These are phyloP conservation scores for Liquidambar formosana DNA, from an alignment of 164 flowering plant genomes.

Conservation along the genomic window DNA sequence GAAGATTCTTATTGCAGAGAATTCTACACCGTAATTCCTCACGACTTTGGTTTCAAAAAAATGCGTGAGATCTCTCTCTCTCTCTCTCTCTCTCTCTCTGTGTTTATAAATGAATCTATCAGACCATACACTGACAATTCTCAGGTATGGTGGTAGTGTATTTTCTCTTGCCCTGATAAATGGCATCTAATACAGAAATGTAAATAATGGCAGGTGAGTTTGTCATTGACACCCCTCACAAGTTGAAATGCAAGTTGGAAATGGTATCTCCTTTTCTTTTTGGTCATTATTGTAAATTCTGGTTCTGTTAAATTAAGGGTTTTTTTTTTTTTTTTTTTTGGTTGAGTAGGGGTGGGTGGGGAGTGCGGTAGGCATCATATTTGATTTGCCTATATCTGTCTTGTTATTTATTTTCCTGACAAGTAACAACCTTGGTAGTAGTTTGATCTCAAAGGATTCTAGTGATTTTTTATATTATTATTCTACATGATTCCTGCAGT, in stretches of 20 bases:
- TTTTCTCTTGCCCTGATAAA: neutral
- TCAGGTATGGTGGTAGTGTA: neutral
- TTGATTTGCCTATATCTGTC: neutral
- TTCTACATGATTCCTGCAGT: neutral
- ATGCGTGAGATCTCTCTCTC: slow-evolving; percentile 63
- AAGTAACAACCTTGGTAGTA: neutral
- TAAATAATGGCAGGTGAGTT: slow-evolving; percentile 65
- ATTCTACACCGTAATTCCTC: slow-evolving; percentile 92
- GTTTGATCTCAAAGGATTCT: neutral
- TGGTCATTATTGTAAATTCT: neutral
- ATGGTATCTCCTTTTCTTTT: slow-evolving; percentile 53
- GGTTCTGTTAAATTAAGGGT: neutral
- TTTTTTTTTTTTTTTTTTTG: too few species aligned
- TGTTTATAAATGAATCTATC: neutral
- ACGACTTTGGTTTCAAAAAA: slow-evolving; percentile 89
- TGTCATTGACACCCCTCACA: slow-evolving; percentile 81
- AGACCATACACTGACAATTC: neutral
- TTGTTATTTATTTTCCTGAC: neutral
- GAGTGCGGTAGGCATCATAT: too few species aligned
- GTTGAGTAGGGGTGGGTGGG: too few species aligned
- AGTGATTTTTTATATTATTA: neutral
- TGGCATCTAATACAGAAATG: slow-evolving; percentile 4
- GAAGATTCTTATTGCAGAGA: slow-evolving; percentile 52
- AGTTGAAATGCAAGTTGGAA: slow-evolving; percentile 78
- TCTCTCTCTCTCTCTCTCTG: slow-evolving; percentile 16